These are phyloP conservation scores for Terfezia claveryi DNA, from an alignment of 495 filamentous ascomycete genomes.

Conservation along the genomic window DNA sequence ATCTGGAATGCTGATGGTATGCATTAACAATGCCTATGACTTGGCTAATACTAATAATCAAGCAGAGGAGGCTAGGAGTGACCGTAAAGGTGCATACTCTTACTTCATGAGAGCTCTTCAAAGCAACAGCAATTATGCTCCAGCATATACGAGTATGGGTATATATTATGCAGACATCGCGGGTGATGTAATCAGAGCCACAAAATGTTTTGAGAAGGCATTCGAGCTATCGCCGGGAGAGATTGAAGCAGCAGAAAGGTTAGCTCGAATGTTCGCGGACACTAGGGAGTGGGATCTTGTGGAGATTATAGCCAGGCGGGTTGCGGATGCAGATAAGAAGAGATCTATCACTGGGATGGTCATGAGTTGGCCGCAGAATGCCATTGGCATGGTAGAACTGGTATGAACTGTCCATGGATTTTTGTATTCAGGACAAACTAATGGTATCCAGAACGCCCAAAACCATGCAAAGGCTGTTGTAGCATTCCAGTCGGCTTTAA, in stretches of 20 bases:
- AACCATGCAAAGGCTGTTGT: conserved; percentile 70
- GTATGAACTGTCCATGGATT: conserved; percentile 29
- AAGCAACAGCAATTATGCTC: conserved; percentile 70
- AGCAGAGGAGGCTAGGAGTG: conserved; percentile 30
- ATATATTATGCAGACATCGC: conserved; percentile 85
- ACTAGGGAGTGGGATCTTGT: conserved; percentile 90
- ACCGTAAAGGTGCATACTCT: conserved; percentile 55
- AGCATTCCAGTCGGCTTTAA: conserved; percentile 76
- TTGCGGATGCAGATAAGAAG: conserved; percentile 78
- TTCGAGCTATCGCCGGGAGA: conserved; percentile 83
- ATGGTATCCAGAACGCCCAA: conserved; percentile 62
- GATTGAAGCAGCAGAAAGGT: conserved; percentile 64
- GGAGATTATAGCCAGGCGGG: conserved; percentile 72
- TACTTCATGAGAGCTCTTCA: conserved; percentile 69
- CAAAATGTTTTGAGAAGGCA: conserved; percentile 87
- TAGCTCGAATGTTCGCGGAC: conserved; percentile 67
- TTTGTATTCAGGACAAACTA: conserved; percentile 33
- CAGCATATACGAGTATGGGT: conserved; percentile 83
- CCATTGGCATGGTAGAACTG: conserved; percentile 72
- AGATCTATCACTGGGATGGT: conserved; percentile 73
- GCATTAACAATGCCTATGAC: not conserved
- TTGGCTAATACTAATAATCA: not conserved
- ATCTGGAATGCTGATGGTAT: conserved; percentile 43
- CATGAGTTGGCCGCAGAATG: conserved; percentile 90
- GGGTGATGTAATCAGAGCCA: conserved; percentile 60